A percentile compares a stretch with the other conserved stretches of the same genome.
Evolutionary conservation across 805 yeast genomes (phyloP).

Genomic region (Suhomyces tanzawaensis): DNA sequence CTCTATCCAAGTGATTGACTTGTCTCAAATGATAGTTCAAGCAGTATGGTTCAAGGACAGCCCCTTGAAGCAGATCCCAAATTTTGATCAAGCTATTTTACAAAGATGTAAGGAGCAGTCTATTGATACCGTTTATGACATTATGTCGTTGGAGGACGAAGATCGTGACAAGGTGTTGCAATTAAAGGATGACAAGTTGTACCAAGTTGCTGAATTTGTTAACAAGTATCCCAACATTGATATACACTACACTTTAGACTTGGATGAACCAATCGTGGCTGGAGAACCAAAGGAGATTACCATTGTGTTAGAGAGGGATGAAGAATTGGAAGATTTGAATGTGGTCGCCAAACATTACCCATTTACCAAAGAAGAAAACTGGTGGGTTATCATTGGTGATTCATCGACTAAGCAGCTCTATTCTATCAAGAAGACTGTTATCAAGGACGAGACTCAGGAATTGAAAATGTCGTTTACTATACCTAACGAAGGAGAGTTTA

Average conservation of each 20-base stretch:
- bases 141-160: slow-evolving; percentile 78
- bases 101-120: slow-evolving; percentile 51
- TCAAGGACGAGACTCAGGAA: slow-evolving; percentile 51
- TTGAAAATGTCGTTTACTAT: slow-evolving; percentile 55
- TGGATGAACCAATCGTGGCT: slow-evolving; percentile 39
- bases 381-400: slow-evolving; percentile 93
- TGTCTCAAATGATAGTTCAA: slow-evolving; percentile 84
- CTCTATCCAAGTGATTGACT: slow-evolving; percentile 80
- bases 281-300: slow-evolving; percentile 48
- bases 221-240: slow-evolving; percentile 89
- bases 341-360: slow-evolving; percentile 66
- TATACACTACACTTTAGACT: slow-evolving; percentile 50
- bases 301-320: slow-evolving; percentile 65
- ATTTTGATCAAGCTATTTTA: slow-evolving; percentile 49
- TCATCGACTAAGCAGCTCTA: slow-evolving; percentile 55
- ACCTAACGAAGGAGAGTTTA: slow-evolving; percentile 59
- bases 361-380: slow-evolving; percentile 54
- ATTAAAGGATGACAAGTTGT: slow-evolving; percentile 45
- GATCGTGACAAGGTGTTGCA: slow-evolving; percentile 62
- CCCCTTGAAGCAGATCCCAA: slow-evolving; percentile 81
- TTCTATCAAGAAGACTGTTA: slow-evolving; percentile 65
- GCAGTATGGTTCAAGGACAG: slow-evolving; percentile 80
- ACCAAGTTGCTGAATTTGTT: slow-evolving; percentile 79
- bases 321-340: slow-evolving; percentile 64
- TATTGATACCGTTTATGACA: slow-evolving; percentile 74